Conservation (phyloP, 2,329 filamentous ascomycete genomes). For the Botrytis deweyae region DNA sequence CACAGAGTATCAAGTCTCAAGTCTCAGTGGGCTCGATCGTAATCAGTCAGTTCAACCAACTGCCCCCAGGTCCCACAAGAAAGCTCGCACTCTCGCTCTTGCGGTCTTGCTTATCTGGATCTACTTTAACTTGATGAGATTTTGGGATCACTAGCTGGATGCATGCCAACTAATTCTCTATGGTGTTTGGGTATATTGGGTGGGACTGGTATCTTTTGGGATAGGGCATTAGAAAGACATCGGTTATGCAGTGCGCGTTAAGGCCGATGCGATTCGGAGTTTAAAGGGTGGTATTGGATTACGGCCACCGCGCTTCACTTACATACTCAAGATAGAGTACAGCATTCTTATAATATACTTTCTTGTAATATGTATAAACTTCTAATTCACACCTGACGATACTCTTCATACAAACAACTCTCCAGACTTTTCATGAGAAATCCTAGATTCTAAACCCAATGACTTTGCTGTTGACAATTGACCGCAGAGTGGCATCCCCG, state of each 20-base stretch:
- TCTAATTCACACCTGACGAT: neutral
- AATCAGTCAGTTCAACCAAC: neutral
- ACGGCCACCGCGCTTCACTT: constrained; percentile 8
- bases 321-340: neutral
- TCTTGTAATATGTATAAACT: constrained; percentile 5
- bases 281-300: constrained; percentile 20
- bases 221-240: constrained; percentile 25
- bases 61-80: constrained; percentile 16
- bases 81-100: constrained; percentile 24
- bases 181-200: constrained; percentile 16
- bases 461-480: neutral
- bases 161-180: neutral
- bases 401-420: neutral
- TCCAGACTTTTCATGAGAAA: neutral
- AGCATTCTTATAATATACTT: constrained; percentile 17
- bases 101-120: constrained; percentile 25
- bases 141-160: constrained; percentile 16
- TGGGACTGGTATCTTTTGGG: constrained; percentile 7
- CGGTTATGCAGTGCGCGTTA: constrained; percentile 35
- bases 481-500: neutral
- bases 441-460: neutral
- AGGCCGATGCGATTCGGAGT: constrained; percentile 27
- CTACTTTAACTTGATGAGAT: constrained; percentile 19
- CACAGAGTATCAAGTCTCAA: constrained; percentile 47
- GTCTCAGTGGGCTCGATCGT: constrained; percentile 43